Conservation (phyloP, 805 yeast species). For the Saturnispora quitensis region DNA sequence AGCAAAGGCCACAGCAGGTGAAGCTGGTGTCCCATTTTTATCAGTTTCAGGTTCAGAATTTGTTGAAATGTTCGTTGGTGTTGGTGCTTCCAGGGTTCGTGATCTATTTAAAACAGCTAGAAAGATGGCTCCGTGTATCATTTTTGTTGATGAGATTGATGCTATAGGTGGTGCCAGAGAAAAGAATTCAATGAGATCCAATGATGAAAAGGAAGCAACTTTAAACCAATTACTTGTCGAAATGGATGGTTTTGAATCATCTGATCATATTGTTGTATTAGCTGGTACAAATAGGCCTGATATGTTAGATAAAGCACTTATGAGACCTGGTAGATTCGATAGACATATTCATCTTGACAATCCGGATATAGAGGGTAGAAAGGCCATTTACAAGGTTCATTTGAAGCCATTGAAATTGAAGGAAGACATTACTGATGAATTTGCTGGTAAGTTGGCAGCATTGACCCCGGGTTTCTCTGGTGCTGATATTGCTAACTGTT, state of each 20-base stretch:
- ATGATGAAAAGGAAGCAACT: constrained; percentile 96
- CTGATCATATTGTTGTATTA: constrained; percentile 90
- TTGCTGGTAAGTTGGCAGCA: constrained; percentile 87
- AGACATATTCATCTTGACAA: constrained; percentile 86
- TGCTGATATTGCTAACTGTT: constrained; percentile 95
- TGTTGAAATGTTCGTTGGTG: constrained; percentile 98
- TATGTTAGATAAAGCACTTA: constrained; percentile 81
- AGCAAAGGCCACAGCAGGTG: constrained; percentile 99
- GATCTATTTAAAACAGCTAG: constrained; percentile 90
- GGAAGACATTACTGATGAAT: constrained; percentile 36
- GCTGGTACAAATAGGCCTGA: constrained; percentile 98
- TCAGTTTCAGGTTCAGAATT: constrained; percentile 97
- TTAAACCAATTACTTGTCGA: constrained; percentile 92
- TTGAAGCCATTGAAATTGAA: constrained; percentile 60
- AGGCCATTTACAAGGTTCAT: constrained; percentile 85
- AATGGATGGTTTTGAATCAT: constrained; percentile 92
- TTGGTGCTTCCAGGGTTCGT: constrained; percentile 96
- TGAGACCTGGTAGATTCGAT: constrained; percentile 97
- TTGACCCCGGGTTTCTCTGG: constrained; percentile 98
- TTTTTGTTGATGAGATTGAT: constrained; percentile 98
- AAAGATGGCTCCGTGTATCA: constrained; percentile 87
- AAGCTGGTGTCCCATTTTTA: constrained; percentile 94
- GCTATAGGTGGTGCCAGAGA: constrained; percentile 94
- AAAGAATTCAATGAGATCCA: constrained; percentile 61
- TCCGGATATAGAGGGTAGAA: constrained; percentile 93